Evolutionary conservation across 192 early-diverging fungal genomes (phyloP).

Genomic region (Obelidium mucronatum): DNA sequence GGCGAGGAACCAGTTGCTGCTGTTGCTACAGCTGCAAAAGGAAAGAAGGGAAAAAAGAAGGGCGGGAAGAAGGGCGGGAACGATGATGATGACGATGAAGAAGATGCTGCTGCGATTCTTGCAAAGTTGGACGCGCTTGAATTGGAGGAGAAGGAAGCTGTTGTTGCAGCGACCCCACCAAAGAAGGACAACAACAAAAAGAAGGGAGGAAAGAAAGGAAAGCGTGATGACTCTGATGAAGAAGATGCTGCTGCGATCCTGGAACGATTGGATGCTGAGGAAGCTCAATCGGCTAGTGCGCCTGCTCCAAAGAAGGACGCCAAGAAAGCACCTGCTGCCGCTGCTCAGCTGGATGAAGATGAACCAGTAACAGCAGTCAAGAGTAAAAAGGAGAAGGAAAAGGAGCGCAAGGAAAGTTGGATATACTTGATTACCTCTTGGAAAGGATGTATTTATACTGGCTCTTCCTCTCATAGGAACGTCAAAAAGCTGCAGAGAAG

Average conservation of each 20-base stretch:
- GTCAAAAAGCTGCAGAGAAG: conserved; percentile 74
- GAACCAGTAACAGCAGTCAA: conserved; percentile 61
- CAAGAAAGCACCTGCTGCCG: conserved; percentile 36
- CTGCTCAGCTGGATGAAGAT: conserved; percentile 45
- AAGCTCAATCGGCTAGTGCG: neutral
- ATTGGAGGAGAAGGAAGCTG: neutral
- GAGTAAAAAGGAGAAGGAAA: conserved; percentile 90
- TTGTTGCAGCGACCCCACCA: conserved; percentile 11
- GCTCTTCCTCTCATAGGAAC: conserved; percentile 45
- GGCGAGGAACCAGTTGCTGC: conserved; percentile 46
- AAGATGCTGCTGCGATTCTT: conserved; percentile 61
- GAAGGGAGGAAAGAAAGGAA: conserved; percentile 57
- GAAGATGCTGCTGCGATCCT: conserved; percentile 50
- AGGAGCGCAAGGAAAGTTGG: conserved; percentile 69
- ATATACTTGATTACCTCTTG: too few relatives aligned
- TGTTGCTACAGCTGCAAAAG: conserved; percentile 8
- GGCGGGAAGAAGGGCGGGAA: conserved; percentile 53
- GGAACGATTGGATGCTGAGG: conserved; percentile 39
- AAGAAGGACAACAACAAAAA: conserved; percentile 44
- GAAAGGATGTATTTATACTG: neutral
- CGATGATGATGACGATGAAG: conserved; percentile 50
- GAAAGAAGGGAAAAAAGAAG: conserved; percentile 43
- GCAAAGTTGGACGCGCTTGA: conserved; percentile 48
- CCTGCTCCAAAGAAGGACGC: conserved; percentile 20
- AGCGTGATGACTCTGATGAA: conserved; percentile 37